phyloP scores from a whole-genome alignment of 768 basidiomycete species.

The Serendipita sp. region DNA sequence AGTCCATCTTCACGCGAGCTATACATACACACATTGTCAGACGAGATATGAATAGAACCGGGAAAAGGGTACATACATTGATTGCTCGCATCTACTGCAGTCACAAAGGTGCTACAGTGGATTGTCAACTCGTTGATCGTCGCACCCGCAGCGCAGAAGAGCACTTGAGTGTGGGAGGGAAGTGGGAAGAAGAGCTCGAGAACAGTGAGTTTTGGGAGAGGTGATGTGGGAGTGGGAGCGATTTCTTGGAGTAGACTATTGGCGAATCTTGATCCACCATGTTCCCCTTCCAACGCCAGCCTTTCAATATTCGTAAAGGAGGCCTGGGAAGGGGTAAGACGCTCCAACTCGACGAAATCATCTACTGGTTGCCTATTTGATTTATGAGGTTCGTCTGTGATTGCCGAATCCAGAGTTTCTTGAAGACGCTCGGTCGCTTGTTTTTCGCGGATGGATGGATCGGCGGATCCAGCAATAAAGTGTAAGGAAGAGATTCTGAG shows the following conservation, averaged over 20 bases:
- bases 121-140: neutral
- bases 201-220: neutral
- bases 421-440: no score
- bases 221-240: neutral
- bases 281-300: neutral
- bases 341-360: no score
- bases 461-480: no score
- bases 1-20: neutral
- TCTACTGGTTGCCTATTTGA: no score
- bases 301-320: neutral
- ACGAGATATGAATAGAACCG: neutral
- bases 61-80: neutral
- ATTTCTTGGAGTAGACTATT: neutral
- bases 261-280: neutral
- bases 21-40: neutral
- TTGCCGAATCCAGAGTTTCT: no score
- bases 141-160: neutral
- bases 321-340: no score
- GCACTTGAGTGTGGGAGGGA: neutral
- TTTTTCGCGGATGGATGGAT: no score
- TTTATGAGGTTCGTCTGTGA: no score
- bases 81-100: neutral
- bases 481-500: no score
- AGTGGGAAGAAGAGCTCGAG: neutral
- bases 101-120: neutral